Conservation (phyloP, 257 asterid genomes). For the Nicotiana otophora region DNA sequence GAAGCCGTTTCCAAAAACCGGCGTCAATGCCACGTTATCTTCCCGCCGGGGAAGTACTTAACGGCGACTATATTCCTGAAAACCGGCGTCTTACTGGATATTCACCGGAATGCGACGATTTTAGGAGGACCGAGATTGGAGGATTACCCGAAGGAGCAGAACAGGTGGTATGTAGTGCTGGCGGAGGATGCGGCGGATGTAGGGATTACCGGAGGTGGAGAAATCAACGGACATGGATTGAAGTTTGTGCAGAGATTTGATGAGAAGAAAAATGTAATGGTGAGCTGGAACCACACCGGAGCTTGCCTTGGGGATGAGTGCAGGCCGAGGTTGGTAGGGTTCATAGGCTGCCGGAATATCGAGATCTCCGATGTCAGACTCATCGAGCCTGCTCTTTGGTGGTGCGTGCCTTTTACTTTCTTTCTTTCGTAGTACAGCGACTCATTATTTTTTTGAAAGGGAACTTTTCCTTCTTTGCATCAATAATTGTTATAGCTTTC, state of each 20-base stretch:
- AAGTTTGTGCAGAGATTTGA: constrained; percentile 63
- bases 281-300: constrained; percentile 84
- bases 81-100: constrained; percentile 58
- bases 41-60: constrained; percentile 76
- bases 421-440: background rate
- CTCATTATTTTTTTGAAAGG: too few relatives aligned
- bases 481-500: too few relatives aligned
- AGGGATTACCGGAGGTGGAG: constrained; percentile 95
- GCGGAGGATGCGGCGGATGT: constrained; percentile 68
- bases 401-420: constrained; percentile 33
- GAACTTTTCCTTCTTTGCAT: too few relatives aligned
- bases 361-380: constrained; percentile 48
- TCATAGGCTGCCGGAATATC: constrained; percentile 55
- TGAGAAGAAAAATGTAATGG: constrained; percentile 90
- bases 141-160: constrained; percentile 63
- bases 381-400: constrained; percentile 81
- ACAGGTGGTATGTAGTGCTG: constrained; percentile 75
- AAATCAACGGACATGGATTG: constrained; percentile 91
- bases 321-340: constrained; percentile 83
- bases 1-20: constrained; percentile 12
- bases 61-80: constrained; percentile 63
- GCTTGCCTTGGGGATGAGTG: constrained; percentile 90
- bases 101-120: constrained; percentile 46
- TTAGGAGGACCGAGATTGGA: constrained; percentile 60
- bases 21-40: constrained; percentile 56